Evolutionary conservation across 2,329 filamentous ascomycete genomes (phyloP).

Genomic region (Tolypocladium ophioglossoides): DNA sequence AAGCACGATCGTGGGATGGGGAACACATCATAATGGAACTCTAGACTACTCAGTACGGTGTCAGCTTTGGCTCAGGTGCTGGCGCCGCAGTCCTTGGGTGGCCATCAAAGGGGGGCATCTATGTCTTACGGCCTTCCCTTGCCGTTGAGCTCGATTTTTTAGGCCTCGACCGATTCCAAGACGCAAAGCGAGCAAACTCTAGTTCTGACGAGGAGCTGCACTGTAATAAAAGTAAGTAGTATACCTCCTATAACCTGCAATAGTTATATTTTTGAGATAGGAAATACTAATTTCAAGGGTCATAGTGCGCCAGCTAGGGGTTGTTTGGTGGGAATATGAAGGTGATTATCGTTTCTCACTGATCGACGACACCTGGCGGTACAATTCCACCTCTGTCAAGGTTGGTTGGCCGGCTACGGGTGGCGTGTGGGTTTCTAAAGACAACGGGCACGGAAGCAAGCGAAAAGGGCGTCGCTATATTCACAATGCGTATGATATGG

Average conservation of each 20-base stretch:
- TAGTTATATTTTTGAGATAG: not conserved
- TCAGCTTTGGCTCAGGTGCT: too few relatives aligned
- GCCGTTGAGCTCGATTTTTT: too few relatives aligned
- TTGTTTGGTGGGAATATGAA: not conserved
- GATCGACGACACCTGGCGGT: not conserved
- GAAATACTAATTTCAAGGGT: not conserved
- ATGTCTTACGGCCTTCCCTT: too few relatives aligned
- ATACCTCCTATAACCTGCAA: not conserved
- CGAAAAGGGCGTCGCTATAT: not conserved
- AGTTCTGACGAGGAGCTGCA: too few relatives aligned
- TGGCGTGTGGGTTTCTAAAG: not conserved
- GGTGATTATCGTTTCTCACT: not conserved
- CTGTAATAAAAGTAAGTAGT: too few relatives aligned
- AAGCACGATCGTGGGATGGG: too few relatives aligned
- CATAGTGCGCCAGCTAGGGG: not conserved
- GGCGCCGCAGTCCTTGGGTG: too few relatives aligned
- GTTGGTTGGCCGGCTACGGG: not conserved
- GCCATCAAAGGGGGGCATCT: too few relatives aligned
- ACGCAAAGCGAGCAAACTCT: too few relatives aligned
- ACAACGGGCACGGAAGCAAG: not conserved
- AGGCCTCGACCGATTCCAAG: too few relatives aligned
- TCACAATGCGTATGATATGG: not conserved
- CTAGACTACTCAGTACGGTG: too few relatives aligned
- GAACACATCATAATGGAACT: too few relatives aligned
- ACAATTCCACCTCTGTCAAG: not conserved